phyloP scores from a whole-genome alignment of 2,329 filamentous ascomycete species.

The Colletotrichum sp. region DNA sequence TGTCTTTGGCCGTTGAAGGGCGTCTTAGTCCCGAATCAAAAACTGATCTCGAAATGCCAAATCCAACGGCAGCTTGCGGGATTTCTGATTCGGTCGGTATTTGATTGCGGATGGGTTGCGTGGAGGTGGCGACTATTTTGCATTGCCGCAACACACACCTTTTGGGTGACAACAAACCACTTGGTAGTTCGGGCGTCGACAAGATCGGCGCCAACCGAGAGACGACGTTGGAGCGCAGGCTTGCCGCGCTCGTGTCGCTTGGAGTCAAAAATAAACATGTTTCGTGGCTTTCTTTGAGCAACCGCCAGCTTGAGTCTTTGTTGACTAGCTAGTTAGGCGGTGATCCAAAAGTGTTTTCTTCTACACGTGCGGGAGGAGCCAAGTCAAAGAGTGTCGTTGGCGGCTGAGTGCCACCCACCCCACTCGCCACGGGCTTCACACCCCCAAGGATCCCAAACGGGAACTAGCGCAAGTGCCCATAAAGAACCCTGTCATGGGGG shows the following conservation, averaged over 20 bases:
- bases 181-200: neutral
- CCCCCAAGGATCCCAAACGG: conserved; percentile 19
- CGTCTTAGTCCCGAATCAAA: neutral
- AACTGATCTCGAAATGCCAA: neutral
- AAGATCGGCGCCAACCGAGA: neutral
- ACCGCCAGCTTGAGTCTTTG: neutral
- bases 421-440: conserved; percentile 18
- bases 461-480: conserved; percentile 21
- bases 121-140: conserved; percentile 1
- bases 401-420: conserved; percentile 5
- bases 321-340: neutral
- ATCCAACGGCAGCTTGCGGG: neutral
- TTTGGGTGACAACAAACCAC: neutral
- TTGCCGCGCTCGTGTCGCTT: neutral
- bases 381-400: conserved; percentile 11
- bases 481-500: conserved; percentile 13
- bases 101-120: neutral
- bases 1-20: conserved; percentile 6
- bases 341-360: neutral
- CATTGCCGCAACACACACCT: neutral
- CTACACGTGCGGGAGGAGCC: conserved; percentile 4
- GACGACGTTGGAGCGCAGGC: neutral
- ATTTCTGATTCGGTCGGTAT: neutral
- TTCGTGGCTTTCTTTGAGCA: neutral
- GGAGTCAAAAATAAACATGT: neutral